These are phyloP conservation scores for Trypanosoma platydactyli DNA, from an alignment of 208 protist species.

Conservation along the genomic window DNA sequence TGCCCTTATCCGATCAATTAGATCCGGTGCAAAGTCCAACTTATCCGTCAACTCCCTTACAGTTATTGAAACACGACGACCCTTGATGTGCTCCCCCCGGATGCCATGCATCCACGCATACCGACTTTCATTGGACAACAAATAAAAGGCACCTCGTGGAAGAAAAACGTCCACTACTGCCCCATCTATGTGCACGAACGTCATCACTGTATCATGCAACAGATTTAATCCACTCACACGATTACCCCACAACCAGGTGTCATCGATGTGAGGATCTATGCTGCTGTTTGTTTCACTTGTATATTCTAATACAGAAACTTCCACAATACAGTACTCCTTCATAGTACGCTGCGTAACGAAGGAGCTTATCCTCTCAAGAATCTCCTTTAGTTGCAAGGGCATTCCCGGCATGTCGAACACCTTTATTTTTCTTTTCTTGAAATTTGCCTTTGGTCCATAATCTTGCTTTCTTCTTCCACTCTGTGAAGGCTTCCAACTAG, in stretches of 20 bases:
- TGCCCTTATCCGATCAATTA: slow-evolving; percentile 35
- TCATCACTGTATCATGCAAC: slow-evolving; percentile 63
- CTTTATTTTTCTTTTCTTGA: slow-evolving; percentile 87
- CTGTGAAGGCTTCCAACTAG: slow-evolving; percentile 77
- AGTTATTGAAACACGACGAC: slow-evolving; percentile 79
- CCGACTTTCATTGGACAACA: slow-evolving; percentile 69
- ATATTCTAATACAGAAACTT: slow-evolving; percentile 84
- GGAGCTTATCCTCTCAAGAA: slow-evolving; percentile 35
- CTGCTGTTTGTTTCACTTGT: slow-evolving; percentile 46
- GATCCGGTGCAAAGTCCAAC: slow-evolving; percentile 34
- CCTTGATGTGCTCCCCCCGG: slow-evolving; percentile 51
- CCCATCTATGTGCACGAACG: slow-evolving; percentile 69
- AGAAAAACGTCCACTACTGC: slow-evolving; percentile 64
- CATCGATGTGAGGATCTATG: slow-evolving; percentile 90
- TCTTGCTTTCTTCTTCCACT: slow-evolving; percentile 88
- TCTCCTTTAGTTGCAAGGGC: slow-evolving; percentile 48
- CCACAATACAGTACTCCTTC: slow-evolving; percentile 43
- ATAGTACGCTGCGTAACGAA: slow-evolving; percentile 35
- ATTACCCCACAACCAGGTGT: slow-evolving; percentile 91
- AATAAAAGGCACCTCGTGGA: slow-evolving; percentile 65
- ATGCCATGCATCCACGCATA: slow-evolving; percentile 91
- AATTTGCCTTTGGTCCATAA: slow-evolving; percentile 82
- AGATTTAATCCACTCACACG: slow-evolving; percentile 82
- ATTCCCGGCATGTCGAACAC: slow-evolving; percentile 43
- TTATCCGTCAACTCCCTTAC: slow-evolving; percentile 71